Base-by-base conservation (phyloP, 2,329 filamentous ascomycete genomes). In the Aspergillus hortae region DNA sequence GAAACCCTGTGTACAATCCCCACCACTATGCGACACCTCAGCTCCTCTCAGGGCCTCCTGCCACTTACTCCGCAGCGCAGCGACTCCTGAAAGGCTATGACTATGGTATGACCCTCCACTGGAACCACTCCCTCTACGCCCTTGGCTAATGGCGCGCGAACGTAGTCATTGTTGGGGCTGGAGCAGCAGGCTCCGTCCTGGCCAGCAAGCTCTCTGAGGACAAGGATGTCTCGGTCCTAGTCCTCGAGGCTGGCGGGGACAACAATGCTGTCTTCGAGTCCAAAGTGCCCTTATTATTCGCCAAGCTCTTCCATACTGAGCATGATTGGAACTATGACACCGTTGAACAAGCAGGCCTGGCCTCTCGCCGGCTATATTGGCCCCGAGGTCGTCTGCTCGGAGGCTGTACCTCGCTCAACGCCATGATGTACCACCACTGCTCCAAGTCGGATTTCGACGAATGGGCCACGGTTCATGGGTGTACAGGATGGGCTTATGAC, bases 401-500 rank as follows among this genome's bases (percentile, higher is more conserved):
- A 5, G 58, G 58, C 1, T 56, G 44, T 2, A 53, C 46, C 12
- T 60, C 58, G 2, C 19, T 60, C 0, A 60, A 57, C 40, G 51
- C 58, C 4, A 58, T 60, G 58, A 60, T 60, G 44, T 60, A 60
- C 41, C 57, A 58, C 42, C 58, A 58, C 44, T 56, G 49, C 51
- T 49, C 57, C 2, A 46, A n/a, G 11, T 56, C 57, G 2, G 55
- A 59, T 40, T 59, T 53, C 25, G 57, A 59, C 15, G 53, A 59
- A 35, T 57, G 57, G 57, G 53, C 38, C 4, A 27, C 44, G 9
- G 35, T 12, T 6, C 51, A 57, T 43, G 57, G 55, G 5, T 59
- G 57, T 15, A 19, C 48, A 7, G 75, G 71, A 1, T 77, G 72
- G 70, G 65, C 63, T 19, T 78, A 74, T 68, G 61, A 68, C 1